Conservation (phyloP, 2,329 filamentous ascomycete species). For the Penicillium sp. region DNA sequence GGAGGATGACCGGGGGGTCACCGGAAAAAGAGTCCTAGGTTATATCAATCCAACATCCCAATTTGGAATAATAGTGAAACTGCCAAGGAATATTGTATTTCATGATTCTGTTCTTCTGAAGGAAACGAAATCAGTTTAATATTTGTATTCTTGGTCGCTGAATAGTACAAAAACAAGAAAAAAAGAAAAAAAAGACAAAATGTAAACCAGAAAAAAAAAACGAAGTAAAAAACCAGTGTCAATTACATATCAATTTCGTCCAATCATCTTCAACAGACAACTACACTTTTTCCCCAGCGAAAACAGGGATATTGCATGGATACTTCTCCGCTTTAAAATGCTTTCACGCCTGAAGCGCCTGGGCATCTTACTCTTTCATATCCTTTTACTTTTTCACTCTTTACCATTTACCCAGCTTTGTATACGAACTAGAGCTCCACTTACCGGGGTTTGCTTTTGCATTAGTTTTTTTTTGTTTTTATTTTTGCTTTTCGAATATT, state of each 20-base stretch:
- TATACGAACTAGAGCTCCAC: slow-evolving; percentile 21
- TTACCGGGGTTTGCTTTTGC: slow-evolving; percentile 13
- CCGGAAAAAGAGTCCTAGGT: background rate
- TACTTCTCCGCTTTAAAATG: background rate
- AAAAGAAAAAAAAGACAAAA: background rate
- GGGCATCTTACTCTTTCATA: background rate
- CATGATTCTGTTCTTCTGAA: background rate
- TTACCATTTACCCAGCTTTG: slow-evolving; percentile 17
- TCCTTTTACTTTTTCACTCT: background rate
- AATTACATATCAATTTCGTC: background rate
- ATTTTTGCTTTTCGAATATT: slow-evolving; percentile 14
- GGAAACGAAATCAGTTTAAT: background rate
- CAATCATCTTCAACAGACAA: background rate
- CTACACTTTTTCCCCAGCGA: background rate
- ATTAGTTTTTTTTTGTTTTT: background rate
- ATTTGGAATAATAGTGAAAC: background rate
- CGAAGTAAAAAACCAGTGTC: background rate
- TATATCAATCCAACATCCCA: background rate
- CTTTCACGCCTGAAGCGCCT: slow-evolving; percentile 8
- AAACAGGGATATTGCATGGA: slow-evolving; percentile 1
- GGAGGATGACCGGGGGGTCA: background rate
- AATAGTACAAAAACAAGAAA: background rate
- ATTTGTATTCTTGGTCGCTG: background rate
- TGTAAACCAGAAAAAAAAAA: background rate
- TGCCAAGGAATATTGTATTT: background rate